These are phyloP conservation scores for Saccharomycopsis fodiens DNA, from an alignment of 805 yeast species.

Conservation along the genomic window DNA sequence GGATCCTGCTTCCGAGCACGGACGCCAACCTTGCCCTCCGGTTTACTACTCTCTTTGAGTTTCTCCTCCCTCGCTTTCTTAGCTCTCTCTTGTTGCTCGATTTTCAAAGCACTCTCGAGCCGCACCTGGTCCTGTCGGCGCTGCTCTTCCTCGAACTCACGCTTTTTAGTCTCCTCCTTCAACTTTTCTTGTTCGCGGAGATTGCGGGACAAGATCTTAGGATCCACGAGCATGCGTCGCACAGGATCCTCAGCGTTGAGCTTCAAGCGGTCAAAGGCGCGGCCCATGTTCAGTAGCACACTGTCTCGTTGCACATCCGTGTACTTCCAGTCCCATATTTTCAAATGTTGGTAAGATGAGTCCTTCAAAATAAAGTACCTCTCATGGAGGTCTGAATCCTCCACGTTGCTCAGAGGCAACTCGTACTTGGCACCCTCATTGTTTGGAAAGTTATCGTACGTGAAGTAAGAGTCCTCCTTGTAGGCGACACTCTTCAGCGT, in stretches of 20 bases:
- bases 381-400: conserved; percentile 1
- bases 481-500: neutral
- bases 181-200: conserved; percentile 5
- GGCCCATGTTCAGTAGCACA: conserved; percentile 13
- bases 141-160: conserved; percentile 5
- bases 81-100: neutral
- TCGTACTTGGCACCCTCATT: neutral
- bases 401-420: neutral
- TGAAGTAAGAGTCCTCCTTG: conserved; percentile 5
- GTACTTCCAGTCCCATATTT: conserved; percentile 20
- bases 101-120: conserved; percentile 1
- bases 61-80: neutral
- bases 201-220: conserved; percentile 7
- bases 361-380: conserved; percentile 17
- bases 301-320: neutral
- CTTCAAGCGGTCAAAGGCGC: conserved; percentile 16
- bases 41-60: neutral
- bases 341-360: conserved; percentile 12
- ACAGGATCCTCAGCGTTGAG: conserved; percentile 14
- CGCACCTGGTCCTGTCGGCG: conserved; percentile 1
- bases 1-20: neutral
- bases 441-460: conserved; percentile 2
- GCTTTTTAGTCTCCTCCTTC: conserved; percentile 2
- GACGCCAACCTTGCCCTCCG: neutral
- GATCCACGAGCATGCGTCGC: conserved; percentile 11